phyloP scores from a whole-genome alignment of 768 basidiomycete genomes.

The Termitomyces sp. region DNA sequence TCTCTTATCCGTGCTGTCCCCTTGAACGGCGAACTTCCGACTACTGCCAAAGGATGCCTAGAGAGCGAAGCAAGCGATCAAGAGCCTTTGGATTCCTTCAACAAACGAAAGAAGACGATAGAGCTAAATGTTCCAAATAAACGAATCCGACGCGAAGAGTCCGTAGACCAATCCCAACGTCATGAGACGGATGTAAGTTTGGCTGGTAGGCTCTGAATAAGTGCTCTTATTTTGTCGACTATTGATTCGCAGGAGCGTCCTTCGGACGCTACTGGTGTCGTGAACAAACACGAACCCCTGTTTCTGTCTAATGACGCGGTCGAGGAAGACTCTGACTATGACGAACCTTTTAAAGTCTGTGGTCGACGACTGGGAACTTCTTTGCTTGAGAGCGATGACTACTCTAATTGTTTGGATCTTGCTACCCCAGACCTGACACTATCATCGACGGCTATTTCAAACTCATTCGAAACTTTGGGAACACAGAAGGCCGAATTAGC shows the following conservation, averaged over 20 bases:
- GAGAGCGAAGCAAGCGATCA: background rate
- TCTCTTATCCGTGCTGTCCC: slow-evolving; percentile 35
- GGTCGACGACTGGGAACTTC: background rate
- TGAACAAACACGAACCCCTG: background rate
- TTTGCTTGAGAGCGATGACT: slow-evolving; percentile 16
- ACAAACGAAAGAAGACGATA: background rate
- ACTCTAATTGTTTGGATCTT: slow-evolving; percentile 16
- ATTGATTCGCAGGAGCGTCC: background rate
- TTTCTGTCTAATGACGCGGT: slow-evolving; percentile 6
- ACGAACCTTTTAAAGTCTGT: background rate
- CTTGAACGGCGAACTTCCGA: slow-evolving; percentile 12
- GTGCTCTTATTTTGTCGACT: background rate
- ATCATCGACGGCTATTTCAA: background rate
- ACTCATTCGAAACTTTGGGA: background rate
- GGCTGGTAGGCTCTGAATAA: background rate
- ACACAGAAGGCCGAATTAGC: background rate
- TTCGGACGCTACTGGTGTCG: background rate
- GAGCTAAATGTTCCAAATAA: background rate
- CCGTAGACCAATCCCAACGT: background rate
- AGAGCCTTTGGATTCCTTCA: background rate
- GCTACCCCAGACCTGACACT: slow-evolving; percentile 1
- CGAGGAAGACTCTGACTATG: background rate
- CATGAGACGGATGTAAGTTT: background rate
- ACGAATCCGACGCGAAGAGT: background rate
- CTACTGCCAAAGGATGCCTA: background rate